A percentile compares a stretch with the other conserved stretches of the same genome.
These are phyloP conservation scores for Cystofilobasidium macerans DNA, from an alignment of 768 basidiomycete species.

Conservation along the genomic window DNA sequence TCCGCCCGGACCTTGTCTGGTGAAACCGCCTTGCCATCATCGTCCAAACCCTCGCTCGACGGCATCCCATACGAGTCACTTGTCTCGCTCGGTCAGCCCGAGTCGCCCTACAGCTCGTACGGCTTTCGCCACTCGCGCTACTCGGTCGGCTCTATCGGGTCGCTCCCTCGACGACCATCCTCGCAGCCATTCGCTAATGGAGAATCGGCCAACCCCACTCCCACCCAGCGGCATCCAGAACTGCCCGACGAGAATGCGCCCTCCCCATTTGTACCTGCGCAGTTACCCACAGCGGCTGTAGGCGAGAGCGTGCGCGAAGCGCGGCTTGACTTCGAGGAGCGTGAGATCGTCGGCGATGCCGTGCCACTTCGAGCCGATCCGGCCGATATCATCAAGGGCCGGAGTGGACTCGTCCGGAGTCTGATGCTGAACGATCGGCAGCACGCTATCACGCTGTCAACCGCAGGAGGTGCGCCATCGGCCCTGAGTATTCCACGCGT, in stretches of 20 bases:
- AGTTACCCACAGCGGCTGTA: not conserved
- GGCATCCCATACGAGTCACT: constrained; percentile 60
- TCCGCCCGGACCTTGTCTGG: not conserved
- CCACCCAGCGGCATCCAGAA: not conserved
- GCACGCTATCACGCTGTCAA: constrained; percentile 84
- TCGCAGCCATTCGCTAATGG: not conserved
- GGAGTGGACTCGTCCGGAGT: constrained; percentile 66
- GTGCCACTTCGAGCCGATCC: constrained; percentile 48
- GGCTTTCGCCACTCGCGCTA: not conserved
- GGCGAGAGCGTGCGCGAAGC: constrained; percentile 29
- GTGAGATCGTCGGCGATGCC: constrained; percentile 72
- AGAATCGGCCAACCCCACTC: not conserved
- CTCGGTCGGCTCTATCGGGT: constrained; percentile 27
- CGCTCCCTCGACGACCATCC: constrained; percentile 9
- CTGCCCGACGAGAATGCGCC: not conserved
- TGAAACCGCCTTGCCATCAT: not conserved
- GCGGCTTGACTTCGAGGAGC: constrained; percentile 39
- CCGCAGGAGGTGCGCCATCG: constrained; percentile 54
- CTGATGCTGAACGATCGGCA: constrained; percentile 75
- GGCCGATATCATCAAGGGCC: constrained; percentile 59
- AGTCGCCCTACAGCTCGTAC: constrained; percentile 42
- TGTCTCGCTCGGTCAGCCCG: constrained; percentile 56
- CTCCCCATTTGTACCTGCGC: not conserved
- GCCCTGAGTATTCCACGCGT: too few relatives aligned
- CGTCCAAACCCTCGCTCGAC: constrained; percentile 38